Evolutionary conservation across 164 flowering plant genomes (phyloP).

Genomic region (Platanus orientalis): DNA sequence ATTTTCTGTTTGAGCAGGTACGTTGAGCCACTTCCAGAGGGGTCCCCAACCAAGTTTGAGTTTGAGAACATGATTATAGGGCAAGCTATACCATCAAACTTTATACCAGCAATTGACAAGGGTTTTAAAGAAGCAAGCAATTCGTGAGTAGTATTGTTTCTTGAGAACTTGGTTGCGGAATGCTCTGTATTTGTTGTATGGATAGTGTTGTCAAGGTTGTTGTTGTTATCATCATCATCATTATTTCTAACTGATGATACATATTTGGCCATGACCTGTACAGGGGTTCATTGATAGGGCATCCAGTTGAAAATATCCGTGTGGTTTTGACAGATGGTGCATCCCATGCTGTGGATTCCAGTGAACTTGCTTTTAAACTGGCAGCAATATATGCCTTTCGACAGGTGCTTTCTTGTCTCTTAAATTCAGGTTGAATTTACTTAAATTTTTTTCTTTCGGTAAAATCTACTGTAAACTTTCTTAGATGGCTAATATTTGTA

Average conservation of each 20-base stretch:
- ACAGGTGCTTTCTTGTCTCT: conserved; percentile 50
- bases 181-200: background rate
- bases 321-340: conserved; percentile 90
- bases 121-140: conserved; percentile 96
- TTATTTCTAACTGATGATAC: background rate
- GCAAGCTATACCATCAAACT: conserved; percentile 85
- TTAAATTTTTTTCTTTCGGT: background rate
- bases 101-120: conserved; percentile 96
- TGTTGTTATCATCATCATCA: too few relatives aligned
- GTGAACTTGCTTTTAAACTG: conserved; percentile 96
- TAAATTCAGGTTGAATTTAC: background rate
- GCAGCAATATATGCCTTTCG: conserved; percentile 98
- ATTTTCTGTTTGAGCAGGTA: conserved; percentile 41
- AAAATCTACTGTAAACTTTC: background rate
- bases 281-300: conserved; percentile 96
- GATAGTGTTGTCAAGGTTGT: background rate
- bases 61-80: conserved; percentile 93
- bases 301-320: conserved; percentile 89
- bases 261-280: conserved; percentile 5
- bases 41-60: conserved; percentile 80
- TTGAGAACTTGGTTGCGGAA: background rate
- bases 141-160: conserved; percentile 55
- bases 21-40: conserved; percentile 83
- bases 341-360: conserved; percentile 98
- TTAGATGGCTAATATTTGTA: background rate